Evolutionary conservation across 163 green algal genomes (phyloP), one percentile per base, ranked within the genome.

Genomic region (Prototheca stagnorum): DNA sequence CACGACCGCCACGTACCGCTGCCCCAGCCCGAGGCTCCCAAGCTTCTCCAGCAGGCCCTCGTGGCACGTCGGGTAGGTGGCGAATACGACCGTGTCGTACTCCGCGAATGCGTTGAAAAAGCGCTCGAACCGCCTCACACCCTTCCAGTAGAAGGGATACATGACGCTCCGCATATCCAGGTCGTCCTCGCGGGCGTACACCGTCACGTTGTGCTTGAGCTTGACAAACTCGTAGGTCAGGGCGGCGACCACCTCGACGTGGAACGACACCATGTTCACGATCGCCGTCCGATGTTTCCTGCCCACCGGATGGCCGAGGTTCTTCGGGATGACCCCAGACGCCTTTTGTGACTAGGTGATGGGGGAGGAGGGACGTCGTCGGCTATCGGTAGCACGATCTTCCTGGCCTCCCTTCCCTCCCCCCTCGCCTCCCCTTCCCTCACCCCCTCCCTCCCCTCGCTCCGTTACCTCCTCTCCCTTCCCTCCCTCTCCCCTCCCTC

Each of bases 61-160:
- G 39, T 68, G 59, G 52, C 59, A 68, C 25, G 59, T 68, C 29
- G 59, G 59, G 40, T 52, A 68, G 20, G 59, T 68, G 39, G 47
- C 47, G 14, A 61, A 15, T 14, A 61, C 39, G 27, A 68, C 35
- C 23, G 28, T 50, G 41, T 68, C 59, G 33, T 51, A 62, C 47
- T 57, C 47, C 22, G 61, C 25, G n/a, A 62, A 68, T 22, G 31
- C 21, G 20, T 53, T 40, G 22, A 58, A 68, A 28, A 68, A 68
- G 28, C 44, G 35, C 46, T 68, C 46, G 44, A 54, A 55, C 25
- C 31, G 35, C 39, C 41, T 47, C 26, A 56, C 56, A 9, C 41
- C 27, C 22, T 49, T 53, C 51, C 53, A 53, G 40, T 44, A 44
- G 41, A 49, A 62, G 3, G 59, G 53, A 20, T 40, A 21, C 25